These are phyloP conservation scores for Trichothecium sympodiale DNA, from an alignment of 2,329 filamentous ascomycete species.

Conservation along the genomic window DNA sequence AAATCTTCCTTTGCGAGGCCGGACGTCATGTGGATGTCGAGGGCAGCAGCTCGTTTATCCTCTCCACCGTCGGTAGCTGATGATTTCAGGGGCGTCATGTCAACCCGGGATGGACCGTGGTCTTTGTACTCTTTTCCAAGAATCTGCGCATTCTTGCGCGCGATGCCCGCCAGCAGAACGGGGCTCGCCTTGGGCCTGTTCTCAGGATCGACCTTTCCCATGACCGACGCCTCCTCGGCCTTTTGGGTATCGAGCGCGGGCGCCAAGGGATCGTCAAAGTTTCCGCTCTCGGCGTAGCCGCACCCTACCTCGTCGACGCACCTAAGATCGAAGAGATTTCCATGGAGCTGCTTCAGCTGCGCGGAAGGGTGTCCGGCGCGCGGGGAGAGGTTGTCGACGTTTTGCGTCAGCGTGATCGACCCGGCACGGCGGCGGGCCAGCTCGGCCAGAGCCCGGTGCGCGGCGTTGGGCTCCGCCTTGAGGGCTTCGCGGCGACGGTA, in stretches of 20 bases:
- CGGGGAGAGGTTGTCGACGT: conserved; percentile 49
- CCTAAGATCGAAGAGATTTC: conserved; percentile 51
- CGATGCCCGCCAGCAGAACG: conserved; percentile 11
- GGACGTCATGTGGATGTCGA: not conserved
- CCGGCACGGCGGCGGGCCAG: conserved; percentile 38
- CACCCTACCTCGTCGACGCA: conserved; percentile 45
- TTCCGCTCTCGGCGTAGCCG: conserved; percentile 41
- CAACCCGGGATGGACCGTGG: too few species aligned
- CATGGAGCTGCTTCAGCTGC: conserved; percentile 52
- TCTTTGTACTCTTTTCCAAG: conserved; percentile 36
- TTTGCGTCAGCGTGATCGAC: conserved; percentile 54
- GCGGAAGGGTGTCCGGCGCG: conserved; percentile 46
- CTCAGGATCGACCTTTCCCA: conserved; percentile 3
- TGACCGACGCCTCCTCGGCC: conserved; percentile 16
- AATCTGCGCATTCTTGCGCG: conserved; percentile 40
- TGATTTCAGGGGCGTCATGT: not conserved
- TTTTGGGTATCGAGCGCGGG: too few species aligned
- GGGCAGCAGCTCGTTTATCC: too few species aligned
- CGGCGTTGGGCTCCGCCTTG: conserved; percentile 48
- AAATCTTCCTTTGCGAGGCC: not conserved
- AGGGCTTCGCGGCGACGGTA: conserved; percentile 55
- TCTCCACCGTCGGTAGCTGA: not conserved
- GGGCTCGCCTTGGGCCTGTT: not conserved
- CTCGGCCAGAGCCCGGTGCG: conserved; percentile 53
- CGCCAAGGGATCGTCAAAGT: conserved; percentile 52